Base-by-base conservation (phyloP, 2,329 filamentous ascomycete genomes). In the Fusarium nelsonii region DNA sequence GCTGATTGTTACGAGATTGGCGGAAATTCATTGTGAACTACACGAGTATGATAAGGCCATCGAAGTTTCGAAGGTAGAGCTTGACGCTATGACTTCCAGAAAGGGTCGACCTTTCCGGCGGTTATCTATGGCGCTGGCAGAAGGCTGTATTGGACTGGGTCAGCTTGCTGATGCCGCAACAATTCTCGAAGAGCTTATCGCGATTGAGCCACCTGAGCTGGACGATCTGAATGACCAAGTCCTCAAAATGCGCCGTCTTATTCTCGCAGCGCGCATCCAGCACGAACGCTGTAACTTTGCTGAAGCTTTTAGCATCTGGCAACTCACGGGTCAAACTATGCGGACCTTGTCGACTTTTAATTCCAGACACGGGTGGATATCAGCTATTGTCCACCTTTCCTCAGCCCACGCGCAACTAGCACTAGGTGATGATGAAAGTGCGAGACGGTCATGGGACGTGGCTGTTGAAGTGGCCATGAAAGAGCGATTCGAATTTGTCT, bases 221-320 rank as follows among this genome's bases (percentile, higher is more conserved):
- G 73, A 78, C 16, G 75, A 79, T 8, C 50, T 79, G 0, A 73
- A 78, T 15, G 77, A 79, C 4, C 75, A 79, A 40, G 68, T 77
- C 6, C 61, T 79, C 0, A 73, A 74, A 3, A 77, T 79, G 55
- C 76, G 78, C 1, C 65, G 73, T 1, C 11, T 78, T 0, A 60
- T 79, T 16, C 63, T 73, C 5, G 59, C 51, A 3, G 76, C 78
- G 1, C 74, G 78, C 0, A 63, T 72, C 0, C 53, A 63, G 0
- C 77, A 78, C 16, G 56, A 70, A 7, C 48, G 58, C 2, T 37
- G 59, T 0, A 44, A 55, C 0, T 71, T 63, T 8, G 43, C 46
- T 1, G 54, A 71, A 8, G 76, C 75, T 0, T 23, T 78, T 0
- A 33, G 48, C 1, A 30, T 60, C 1, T 78, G 77, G 77, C 59